Evolutionary conservation across 495 filamentous ascomycete species (phyloP).

Genomic region (Penicillium egyptiacum): DNA sequence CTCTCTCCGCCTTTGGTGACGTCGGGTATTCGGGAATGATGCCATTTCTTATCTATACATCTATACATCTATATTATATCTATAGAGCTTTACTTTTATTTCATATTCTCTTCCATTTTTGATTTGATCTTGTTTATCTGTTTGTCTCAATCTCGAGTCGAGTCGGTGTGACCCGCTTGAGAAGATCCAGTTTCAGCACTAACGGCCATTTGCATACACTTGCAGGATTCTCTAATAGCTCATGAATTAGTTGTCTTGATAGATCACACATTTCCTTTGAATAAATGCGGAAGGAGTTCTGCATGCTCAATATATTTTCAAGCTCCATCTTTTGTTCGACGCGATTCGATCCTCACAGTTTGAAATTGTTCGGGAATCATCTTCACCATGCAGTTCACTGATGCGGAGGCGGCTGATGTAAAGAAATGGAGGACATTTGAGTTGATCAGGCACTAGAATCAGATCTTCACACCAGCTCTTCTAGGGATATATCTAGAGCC

Average conservation of each 20-base stretch:
- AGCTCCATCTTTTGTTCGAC: not conserved
- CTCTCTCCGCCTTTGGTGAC: conserved; percentile 30
- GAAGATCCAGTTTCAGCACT: conserved; percentile 6
- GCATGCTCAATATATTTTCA: not conserved
- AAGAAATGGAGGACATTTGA: conserved; percentile 92
- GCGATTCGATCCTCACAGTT: not conserved
- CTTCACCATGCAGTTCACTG: conserved; percentile 69
- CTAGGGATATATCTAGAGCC: not conserved
- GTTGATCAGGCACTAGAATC: conserved; percentile 27
- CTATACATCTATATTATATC: too few species aligned
- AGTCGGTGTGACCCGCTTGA: conserved; percentile 15
- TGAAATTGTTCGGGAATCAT: not conserved
- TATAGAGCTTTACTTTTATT: not conserved
- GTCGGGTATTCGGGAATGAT: conserved; percentile 25
- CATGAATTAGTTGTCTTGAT: not conserved
- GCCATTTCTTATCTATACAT: conserved; percentile 11
- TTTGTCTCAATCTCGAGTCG: not conserved
- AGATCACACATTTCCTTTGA: not conserved
- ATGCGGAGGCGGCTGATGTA: conserved; percentile 68
- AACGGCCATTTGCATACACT: conserved; percentile 4
- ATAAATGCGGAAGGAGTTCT: not conserved
- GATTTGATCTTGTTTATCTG: not conserved
- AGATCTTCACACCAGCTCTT: not conserved
- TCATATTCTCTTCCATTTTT: not conserved
- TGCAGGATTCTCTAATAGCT: conserved; percentile 3